Base-by-base conservation (phyloP, 208 protist species). In the Leishmania mexicana region DNA sequence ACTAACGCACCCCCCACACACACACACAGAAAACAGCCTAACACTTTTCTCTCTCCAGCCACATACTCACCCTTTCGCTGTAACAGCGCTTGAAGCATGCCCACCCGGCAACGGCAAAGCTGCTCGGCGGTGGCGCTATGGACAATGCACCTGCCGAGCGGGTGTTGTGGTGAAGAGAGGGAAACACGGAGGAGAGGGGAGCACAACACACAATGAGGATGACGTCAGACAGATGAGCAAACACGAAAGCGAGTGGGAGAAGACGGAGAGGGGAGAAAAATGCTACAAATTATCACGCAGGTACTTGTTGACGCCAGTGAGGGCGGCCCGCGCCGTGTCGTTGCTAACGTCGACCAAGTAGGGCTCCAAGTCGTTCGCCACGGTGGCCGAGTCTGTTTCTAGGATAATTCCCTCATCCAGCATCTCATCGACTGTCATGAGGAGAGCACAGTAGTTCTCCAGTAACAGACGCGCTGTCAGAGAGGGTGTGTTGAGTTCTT, bases 321-420 rank as follows among this genome's bases (percentile, higher is more conserved):
- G 83, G 31, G 93, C 89, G 51, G 93, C 94, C 21, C 86, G 86
- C 13, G 93, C 92, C 10, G 85, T 89, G 57, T 97, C 94, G 57
- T 78, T 84, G 75, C 86, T 88, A 65, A 84, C 78, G 49, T 95
- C 92, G 1, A 89, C 65, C 65, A 92, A 74, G 72, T 94, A 96
- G 42, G 91, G 89, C 51, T 88, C 83, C 81, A 97, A 89, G 76
- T 94, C 88, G 0, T 42, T 80, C 4, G 85, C 89, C n/a, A 97
- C 83, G 38, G 75, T 86, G 38, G 45, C 57, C n/a, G 88, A n/a
- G 77, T 92, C 91, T 35, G 92, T 96, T 57, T 97, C 92, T 42
- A 98, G 79, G 51, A 98, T 89, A 51, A 98, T 93, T 35, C 96
- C 96, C 45, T 96, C 94, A 74, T 98, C 96, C n/a, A 98, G 81